These are phyloP conservation scores for Letharia lupina DNA, from an alignment of 495 filamentous ascomycete species.

Conservation along the genomic window DNA sequence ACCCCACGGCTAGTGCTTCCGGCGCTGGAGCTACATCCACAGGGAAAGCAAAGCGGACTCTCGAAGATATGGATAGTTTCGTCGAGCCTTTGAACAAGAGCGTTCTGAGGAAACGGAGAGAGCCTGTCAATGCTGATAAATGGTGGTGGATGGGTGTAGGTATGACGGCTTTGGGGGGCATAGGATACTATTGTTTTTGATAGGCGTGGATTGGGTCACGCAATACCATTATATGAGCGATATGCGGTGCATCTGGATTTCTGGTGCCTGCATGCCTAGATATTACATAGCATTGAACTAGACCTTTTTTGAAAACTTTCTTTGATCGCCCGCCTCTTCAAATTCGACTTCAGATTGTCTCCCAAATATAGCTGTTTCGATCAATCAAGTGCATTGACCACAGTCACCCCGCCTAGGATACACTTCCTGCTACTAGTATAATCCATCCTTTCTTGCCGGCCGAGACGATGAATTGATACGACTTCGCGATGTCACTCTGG, in stretches of 20 bases:
- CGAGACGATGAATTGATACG: not conserved
- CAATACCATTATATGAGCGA: constrained; percentile 2
- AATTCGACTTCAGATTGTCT: not conserved
- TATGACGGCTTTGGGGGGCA: constrained; percentile 55
- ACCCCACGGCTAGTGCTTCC: constrained; percentile 40
- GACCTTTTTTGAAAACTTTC: not conserved
- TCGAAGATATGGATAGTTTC: constrained; percentile 25
- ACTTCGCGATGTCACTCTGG: constrained; percentile 9
- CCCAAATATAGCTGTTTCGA: not conserved
- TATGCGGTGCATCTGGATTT: constrained; percentile 3
- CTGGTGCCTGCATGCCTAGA: not conserved
- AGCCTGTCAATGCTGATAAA: constrained; percentile 46
- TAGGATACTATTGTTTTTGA: constrained; percentile 41
- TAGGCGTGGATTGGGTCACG: not conserved
- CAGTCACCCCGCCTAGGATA: not conserved
- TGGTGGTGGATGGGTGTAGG: constrained; percentile 66
- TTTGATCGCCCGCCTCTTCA: not conserved
- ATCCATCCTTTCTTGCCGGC: too few species aligned
- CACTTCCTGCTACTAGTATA: not conserved
- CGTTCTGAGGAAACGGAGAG: constrained; percentile 35
- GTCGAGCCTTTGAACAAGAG: constrained; percentile 38
- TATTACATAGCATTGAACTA: constrained; percentile 1
- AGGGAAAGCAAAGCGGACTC: constrained; percentile 31
- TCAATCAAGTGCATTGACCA: not conserved
- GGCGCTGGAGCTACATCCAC: constrained; percentile 30